These are phyloP conservation scores for Chondrus crispus DNA, from an alignment of 23 red algal genomes.

Conservation along the genomic window DNA sequence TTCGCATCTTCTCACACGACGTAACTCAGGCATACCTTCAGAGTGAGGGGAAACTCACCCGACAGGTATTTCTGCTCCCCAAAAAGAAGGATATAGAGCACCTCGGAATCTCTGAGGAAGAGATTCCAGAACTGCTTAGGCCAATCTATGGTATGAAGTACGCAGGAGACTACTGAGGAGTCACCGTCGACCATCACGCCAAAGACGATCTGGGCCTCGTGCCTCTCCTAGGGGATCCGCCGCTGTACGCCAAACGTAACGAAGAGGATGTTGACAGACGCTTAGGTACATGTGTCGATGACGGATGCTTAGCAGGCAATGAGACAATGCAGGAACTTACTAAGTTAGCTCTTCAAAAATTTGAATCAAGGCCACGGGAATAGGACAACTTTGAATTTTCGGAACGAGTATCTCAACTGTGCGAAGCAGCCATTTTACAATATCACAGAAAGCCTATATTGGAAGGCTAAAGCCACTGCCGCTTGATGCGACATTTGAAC, in stretches of 20 bases:
- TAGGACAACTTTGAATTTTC: slow-evolving; percentile 1
- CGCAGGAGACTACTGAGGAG: background rate
- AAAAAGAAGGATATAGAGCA: background rate
- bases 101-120: background rate
- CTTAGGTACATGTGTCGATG: no score
- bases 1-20: background rate
- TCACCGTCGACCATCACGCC: background rate
- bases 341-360: background rate
- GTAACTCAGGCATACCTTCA: slow-evolving; percentile 3
- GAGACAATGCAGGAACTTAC: background rate
- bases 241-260: background rate
- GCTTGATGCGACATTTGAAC: background rate
- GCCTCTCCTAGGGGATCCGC: background rate
- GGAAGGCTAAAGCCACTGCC: background rate
- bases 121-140: background rate
- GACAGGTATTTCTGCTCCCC: background rate
- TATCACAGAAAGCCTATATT: background rate
- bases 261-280: no score
- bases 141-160: background rate
- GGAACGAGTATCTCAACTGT: background rate
- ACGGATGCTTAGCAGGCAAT: background rate
- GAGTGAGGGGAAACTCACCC: background rate
- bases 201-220: background rate
- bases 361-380: background rate
- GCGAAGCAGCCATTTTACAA: background rate